Evolutionary conservation across 73 alveolate genomes (phyloP), one percentile per base, ranked within the genome.

Genomic region (Uronychia binucleata): DNA sequence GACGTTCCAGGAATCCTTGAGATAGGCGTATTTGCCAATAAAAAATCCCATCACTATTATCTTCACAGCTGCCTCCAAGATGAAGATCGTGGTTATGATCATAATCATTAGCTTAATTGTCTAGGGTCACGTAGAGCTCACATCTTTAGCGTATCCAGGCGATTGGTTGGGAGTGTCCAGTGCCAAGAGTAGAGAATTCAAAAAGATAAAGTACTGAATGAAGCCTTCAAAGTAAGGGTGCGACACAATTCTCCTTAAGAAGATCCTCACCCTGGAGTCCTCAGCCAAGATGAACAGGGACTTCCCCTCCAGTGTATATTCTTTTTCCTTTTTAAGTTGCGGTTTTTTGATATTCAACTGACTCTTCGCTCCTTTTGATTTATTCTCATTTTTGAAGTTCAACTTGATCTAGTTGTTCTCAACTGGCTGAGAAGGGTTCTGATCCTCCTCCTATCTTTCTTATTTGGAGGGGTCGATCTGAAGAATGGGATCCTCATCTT

Each of bases 151-250:
- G 27, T 82, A 81, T 0, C 57, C 82, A 79, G 74, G 86, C 19
- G 77, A n/a, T 33, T 74, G 57, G 1, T 46, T n/a, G n/a, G 96
- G 94, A 33, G 88, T 90, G 30, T 88, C 93, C 19, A 91, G 26
- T 26, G 88, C 90, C 33, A 91, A 77, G 29, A 87, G 58, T 30
- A 89, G 32, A 33, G 93, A 83, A 77, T 84, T 78, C 77, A 92
- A 30, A 5, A 85, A 93, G 33, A 89, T 89, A 57, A 88, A 35
- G 34, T 84, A 82, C 74, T 89, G 88, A 32, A 89, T 85, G 75
- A 89, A 85, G 75, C 83, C 77, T 33, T 89, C 95, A 59, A 92
- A 92, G 89, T 89, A 92, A 0, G 90, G 85, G 79, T 92, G 95
- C 31, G 30, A 25, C 1, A 92, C 59, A 0, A 83, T 29, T 0